These are phyloP conservation scores for Emergomyces orientalis DNA, from an alignment of 2,329 filamentous ascomycete genomes.

Conservation along the genomic window DNA sequence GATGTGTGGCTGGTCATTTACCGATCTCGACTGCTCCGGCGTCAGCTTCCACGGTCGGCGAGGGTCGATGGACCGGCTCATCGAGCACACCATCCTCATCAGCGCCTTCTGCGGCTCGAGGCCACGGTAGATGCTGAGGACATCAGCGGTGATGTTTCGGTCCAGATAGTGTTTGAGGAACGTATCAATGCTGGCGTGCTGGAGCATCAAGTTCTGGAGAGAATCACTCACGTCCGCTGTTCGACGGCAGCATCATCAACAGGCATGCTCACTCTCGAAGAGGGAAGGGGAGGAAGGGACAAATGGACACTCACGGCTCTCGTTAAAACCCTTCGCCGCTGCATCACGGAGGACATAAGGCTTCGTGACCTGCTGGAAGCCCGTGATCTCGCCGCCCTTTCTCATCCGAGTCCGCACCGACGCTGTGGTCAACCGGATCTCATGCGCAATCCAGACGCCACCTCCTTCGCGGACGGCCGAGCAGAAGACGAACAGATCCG, in stretches of 20 bases:
- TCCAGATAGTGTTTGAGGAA: background rate
- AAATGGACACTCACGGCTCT: background rate
- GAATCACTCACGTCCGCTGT: constrained; percentile 12
- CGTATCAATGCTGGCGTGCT: constrained; percentile 12
- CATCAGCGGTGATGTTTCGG: background rate
- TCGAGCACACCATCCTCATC: background rate
- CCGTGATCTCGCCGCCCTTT: background rate
- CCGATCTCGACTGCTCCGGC: background rate
- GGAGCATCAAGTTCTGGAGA: constrained; percentile 18
- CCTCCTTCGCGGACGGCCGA: constrained; percentile 20
- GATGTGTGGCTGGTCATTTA: background rate
- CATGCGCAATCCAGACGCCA: constrained; percentile 5
- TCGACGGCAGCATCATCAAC: background rate
- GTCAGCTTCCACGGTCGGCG: background rate
- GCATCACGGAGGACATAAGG: background rate
- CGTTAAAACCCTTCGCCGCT: background rate
- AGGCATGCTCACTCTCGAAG: background rate
- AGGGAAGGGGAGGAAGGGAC: constrained; percentile 6
- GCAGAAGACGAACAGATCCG: constrained; percentile 14
- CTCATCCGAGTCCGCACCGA: background rate
- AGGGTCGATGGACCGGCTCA: background rate
- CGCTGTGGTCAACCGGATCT: background rate
- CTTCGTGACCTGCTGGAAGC: background rate
- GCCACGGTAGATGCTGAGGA: background rate
- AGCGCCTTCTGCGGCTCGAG: background rate